These are phyloP conservation scores for Hypocrella siamensis DNA, from an alignment of 2,329 filamentous ascomycete genomes.

Conservation along the genomic window DNA sequence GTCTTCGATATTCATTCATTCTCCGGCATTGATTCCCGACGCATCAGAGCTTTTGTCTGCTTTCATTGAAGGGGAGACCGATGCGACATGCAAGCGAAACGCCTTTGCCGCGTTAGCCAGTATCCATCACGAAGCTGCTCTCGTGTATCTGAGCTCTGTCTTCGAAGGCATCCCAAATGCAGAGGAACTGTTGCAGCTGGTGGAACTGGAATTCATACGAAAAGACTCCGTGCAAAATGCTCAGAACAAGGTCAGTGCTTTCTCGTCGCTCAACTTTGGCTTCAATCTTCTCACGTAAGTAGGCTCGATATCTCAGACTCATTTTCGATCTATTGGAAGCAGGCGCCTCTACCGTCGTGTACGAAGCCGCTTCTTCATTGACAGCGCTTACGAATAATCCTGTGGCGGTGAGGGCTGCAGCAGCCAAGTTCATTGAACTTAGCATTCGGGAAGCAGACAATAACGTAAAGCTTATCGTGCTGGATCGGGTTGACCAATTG, in stretches of 20 bases:
- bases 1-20: slow-evolving; percentile 81
- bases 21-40: slow-evolving; percentile 83
- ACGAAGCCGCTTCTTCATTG: slow-evolving; percentile 90
- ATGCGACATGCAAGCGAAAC: slow-evolving; percentile 94
- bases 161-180: slow-evolving; percentile 92
- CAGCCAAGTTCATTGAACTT: slow-evolving; percentile 89
- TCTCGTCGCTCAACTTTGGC: slow-evolving; percentile 10
- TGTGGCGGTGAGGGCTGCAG: slow-evolving; percentile 92
- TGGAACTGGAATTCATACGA: slow-evolving; percentile 91
- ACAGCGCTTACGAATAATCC: slow-evolving; percentile 91
- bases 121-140: slow-evolving; percentile 85
- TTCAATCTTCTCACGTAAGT: slow-evolving; percentile 4
- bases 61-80: slow-evolving; percentile 82
- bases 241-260: slow-evolving; percentile 61
- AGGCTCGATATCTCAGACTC: slow-evolving; percentile 79
- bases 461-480: slow-evolving; percentile 96
- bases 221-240: slow-evolving; percentile 93
- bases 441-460: slow-evolving; percentile 97
- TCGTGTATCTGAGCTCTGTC: slow-evolving; percentile 73
- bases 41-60: slow-evolving; percentile 80
- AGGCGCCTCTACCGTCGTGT: slow-evolving; percentile 83
- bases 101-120: slow-evolving; percentile 82
- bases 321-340: slow-evolving; percentile 96
- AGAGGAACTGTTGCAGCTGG: slow-evolving; percentile 83
- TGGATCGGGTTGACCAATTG: slow-evolving; percentile 82